Evolutionary conservation across 345 rosid species (phyloP), one percentile per base, ranked within the genome.

Genomic region (Eucalyptus marginata): DNA sequence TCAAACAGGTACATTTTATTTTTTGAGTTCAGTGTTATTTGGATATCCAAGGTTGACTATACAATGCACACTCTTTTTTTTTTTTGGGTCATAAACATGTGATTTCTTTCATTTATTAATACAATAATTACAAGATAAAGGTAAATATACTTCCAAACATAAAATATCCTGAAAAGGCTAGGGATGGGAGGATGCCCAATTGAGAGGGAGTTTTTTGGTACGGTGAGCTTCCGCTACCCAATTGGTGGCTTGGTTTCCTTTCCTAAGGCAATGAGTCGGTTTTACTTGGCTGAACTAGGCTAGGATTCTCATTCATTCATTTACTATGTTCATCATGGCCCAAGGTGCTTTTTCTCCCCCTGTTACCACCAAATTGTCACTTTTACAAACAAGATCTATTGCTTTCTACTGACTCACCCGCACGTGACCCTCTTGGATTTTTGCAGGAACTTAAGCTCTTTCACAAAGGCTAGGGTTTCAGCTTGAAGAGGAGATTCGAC

Each of bases 361-460:
- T 1, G 1, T 7, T 7, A 52, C 58, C 56, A 51, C 54, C 4
- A 52, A 52, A 52, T 3, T 52, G 24, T 52, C 58, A 52, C 58
- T 52, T 52, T 52, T 52, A 52, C 58, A 52, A 52, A 18, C 58
- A 52, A 18, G 24, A 52, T 52, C 24, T 52, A 18, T 52, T 18
- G 10, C 10, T 52, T 52, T 52, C 2, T 18, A 0, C 0, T 0
- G 10, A 52, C 0, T 52, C 24, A 52, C 58, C 24, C 3, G 10
- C 58, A 52, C 1, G 10, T 52, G 58, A 52, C 0, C 2, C 58
- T 52, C 24, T 52, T 52, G 58, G 58, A 52, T 52, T 52, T 52
- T 52, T 52, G 58, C 4, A 52, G 0, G 0, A 7, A 52, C 58
- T 52, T 52, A 52, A 18, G 0, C 58, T 52, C 58, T 52, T 52